These are phyloP conservation scores for Rubia tinctorum DNA, from an alignment of 305 asterid genomes.

Conservation along the genomic window DNA sequence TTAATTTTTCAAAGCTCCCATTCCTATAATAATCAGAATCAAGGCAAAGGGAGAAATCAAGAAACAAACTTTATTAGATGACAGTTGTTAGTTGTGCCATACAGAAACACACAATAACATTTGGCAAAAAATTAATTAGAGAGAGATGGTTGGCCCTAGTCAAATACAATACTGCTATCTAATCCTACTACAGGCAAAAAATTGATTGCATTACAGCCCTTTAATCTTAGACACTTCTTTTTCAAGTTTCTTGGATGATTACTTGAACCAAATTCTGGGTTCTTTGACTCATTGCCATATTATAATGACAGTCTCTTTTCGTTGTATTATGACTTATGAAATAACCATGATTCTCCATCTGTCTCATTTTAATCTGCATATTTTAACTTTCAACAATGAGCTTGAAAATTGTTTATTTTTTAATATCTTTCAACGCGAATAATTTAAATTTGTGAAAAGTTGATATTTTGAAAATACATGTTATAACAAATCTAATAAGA, in stretches of 20 bases:
- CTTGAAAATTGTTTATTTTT: too few species aligned
- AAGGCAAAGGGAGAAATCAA: neutral
- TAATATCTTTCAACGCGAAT: too few species aligned
- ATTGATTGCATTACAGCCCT: neutral
- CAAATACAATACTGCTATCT: neutral
- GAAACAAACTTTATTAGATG: conserved; percentile 7
- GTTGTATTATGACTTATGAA: too few species aligned
- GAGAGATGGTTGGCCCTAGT: neutral
- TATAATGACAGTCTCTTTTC: neutral
- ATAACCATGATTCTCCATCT: too few species aligned
- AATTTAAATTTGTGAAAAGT: too few species aligned
- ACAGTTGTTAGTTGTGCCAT: conserved; percentile 15
- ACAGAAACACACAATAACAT: neutral
- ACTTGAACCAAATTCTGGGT: neutral
- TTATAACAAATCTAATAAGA: too few species aligned
- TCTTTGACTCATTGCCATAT: neutral
- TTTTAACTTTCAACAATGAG: too few species aligned
- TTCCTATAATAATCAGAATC: neutral
- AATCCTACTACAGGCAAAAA: neutral
- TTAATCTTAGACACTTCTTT: neutral
- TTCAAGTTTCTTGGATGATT: conserved; percentile 5
- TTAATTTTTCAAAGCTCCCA: neutral
- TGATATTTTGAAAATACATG: too few species aligned
- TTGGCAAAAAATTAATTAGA: conserved; percentile 12
- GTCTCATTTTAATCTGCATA: too few species aligned